These are phyloP conservation scores for Emmonsiellopsis sp. DNA, from an alignment of 2,329 filamentous ascomycete genomes.

Conservation along the genomic window DNA sequence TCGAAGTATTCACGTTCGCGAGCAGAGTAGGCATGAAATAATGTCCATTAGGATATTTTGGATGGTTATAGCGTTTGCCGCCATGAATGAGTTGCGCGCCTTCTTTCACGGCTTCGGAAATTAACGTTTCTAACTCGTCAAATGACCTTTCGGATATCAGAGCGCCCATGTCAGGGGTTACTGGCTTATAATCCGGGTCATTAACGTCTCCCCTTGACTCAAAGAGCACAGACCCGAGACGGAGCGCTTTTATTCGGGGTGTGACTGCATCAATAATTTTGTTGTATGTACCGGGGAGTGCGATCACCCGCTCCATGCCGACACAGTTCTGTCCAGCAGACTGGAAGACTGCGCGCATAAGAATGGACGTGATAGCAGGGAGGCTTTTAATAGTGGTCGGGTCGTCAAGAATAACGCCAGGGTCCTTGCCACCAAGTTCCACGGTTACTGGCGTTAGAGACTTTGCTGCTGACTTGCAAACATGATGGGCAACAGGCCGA, in stretches of 20 bases:
- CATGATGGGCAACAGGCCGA: conserved; percentile 73
- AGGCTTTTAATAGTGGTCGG: conserved; percentile 49
- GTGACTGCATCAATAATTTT: conserved; percentile 61
- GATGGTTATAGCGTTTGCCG: conserved; percentile 63
- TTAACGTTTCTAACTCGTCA: conserved; percentile 62
- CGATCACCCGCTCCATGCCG: conserved; percentile 88
- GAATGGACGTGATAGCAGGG: conserved; percentile 64
- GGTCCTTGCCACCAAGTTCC: conserved; percentile 92
- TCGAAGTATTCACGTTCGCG: conserved; percentile 74
- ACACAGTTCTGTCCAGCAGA: conserved; percentile 96
- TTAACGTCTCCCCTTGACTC: conserved; percentile 24
- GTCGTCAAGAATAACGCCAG: conserved; percentile 81
- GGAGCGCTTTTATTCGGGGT: conserved; percentile 64
- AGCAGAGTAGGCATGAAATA: conserved; percentile 91
- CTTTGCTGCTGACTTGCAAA: conserved; percentile 77
- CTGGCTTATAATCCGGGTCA: conserved; percentile 14
- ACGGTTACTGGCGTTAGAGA: conserved; percentile 79
- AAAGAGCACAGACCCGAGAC: conserved; percentile 62
- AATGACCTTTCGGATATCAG: conserved; percentile 78
- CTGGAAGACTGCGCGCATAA: conserved; percentile 90
- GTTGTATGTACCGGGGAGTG: conserved; percentile 66
- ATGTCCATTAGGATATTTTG: conserved; percentile 66
- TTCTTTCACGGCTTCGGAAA: conserved; percentile 64
- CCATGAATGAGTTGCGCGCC: conserved; percentile 78
- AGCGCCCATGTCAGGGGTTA: conserved; percentile 65